Conservation (phyloP, 768 basidiomycete genomes). For the Artomyces pyxidatus region DNA sequence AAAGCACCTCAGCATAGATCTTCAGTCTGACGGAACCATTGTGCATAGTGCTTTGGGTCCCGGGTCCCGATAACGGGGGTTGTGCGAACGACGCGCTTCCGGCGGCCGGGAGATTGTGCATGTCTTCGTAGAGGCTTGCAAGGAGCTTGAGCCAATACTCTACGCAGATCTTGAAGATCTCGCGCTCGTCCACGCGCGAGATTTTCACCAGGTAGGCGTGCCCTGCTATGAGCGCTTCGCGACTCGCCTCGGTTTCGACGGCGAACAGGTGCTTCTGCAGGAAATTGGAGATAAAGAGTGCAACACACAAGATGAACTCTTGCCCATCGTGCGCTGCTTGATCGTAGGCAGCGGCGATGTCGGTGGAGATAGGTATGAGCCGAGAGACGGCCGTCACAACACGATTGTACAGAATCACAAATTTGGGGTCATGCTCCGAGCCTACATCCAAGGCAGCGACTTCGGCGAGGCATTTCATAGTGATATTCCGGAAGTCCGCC, state of each 20-base stretch:
- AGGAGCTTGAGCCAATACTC: constrained; percentile 98
- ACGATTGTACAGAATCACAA: constrained; percentile 94
- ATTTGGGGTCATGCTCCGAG: constrained; percentile 96
- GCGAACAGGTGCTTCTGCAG: constrained; percentile 86
- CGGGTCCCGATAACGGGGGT: no score
- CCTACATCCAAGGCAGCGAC: constrained; percentile 93
- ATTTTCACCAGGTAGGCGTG: constrained; percentile 98
- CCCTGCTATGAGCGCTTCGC: constrained; percentile 90
- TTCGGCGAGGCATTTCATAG: constrained; percentile 93
- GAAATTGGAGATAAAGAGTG: constrained; percentile 97
- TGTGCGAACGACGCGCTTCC: constrained; percentile 75
- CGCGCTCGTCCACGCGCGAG: constrained; percentile 95
- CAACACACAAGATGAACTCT: constrained; percentile 93
- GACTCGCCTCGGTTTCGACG: constrained; percentile 87
- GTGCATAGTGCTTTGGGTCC: constrained; percentile 62
- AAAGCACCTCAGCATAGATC: constrained; percentile 91
- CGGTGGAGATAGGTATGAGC: constrained; percentile 93
- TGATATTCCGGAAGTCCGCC: constrained; percentile 94
- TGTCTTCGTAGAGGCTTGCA: constrained; percentile 94
- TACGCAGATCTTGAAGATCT: constrained; percentile 98
- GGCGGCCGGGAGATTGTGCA: constrained; percentile 84
- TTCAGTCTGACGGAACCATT: constrained; percentile 84
- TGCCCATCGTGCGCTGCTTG: constrained; percentile 89
- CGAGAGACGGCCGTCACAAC: constrained; percentile 96
- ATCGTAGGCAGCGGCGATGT: constrained; percentile 87